These are phyloP conservation scores for Magnolia sinica DNA, from an alignment of 164 flowering plant genomes.

Conservation along the genomic window DNA sequence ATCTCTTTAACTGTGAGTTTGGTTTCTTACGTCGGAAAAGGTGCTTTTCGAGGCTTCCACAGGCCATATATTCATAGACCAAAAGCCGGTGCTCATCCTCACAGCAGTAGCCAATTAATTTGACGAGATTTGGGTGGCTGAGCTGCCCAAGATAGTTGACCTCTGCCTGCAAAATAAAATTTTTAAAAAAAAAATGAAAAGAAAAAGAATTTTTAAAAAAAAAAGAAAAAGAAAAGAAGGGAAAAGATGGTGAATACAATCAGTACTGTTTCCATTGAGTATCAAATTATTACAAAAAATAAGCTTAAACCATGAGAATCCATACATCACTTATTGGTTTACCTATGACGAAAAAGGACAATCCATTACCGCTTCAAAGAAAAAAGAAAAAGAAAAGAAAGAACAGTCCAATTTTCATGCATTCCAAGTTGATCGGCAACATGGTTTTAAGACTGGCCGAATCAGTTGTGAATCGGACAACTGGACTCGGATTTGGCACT, in stretches of 20 bases:
- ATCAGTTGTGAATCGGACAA: too few relatives aligned
- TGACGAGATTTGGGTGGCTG: slow-evolving; percentile 84
- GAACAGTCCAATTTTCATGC: too few relatives aligned
- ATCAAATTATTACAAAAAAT: not conserved
- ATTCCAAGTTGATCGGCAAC: too few relatives aligned
- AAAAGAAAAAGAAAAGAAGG: not conserved
- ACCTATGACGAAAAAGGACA: too few relatives aligned
- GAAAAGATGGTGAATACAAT: not conserved
- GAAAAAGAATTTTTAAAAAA: not conserved
- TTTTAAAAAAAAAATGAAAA: not conserved
- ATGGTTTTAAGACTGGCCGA: too few relatives aligned
- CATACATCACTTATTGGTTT: not conserved
- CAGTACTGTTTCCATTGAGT: not conserved
- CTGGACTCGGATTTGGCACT: too few relatives aligned
- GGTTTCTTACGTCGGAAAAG: slow-evolving; percentile 75
- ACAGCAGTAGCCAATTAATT: slow-evolving; percentile 91
- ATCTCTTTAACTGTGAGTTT: not conserved
- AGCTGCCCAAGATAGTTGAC: slow-evolving; percentile 87
- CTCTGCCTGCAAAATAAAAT: slow-evolving; percentile 64
- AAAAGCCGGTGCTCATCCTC: slow-evolving; percentile 83
- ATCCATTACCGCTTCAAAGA: too few relatives aligned
- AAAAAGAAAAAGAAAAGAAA: too few relatives aligned
- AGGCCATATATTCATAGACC: slow-evolving; percentile 91
- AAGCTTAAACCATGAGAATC: not conserved
- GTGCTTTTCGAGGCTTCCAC: slow-evolving; percentile 85